phyloP scores from a whole-genome alignment of 1,284 basidiomycete species.

The Pascua sp. region DNA sequence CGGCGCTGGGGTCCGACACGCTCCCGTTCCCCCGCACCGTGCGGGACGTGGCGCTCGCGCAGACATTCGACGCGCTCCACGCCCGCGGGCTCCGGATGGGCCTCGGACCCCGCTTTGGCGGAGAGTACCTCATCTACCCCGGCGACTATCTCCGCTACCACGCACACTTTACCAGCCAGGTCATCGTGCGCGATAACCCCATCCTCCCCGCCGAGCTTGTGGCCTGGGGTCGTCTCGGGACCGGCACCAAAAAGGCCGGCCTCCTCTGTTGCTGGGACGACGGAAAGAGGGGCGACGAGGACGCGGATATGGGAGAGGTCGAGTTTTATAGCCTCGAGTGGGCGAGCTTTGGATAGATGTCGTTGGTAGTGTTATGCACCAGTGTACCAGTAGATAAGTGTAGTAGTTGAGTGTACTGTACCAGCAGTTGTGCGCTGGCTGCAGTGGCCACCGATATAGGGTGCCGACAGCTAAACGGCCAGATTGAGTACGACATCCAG shows the following conservation, averaged over 20 bases:
- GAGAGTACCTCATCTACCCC: constrained; percentile 93
- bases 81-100: constrained; percentile 52
- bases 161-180: constrained; percentile 88
- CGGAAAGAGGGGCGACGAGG: constrained; percentile 9
- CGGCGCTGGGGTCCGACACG: constrained; percentile 19
- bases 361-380: not conserved
- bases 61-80: constrained; percentile 32
- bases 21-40: constrained; percentile 31
- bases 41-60: constrained; percentile 32
- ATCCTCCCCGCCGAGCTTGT: constrained; percentile 87
- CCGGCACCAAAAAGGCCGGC: constrained; percentile 96
- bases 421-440: no score
- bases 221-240: constrained; percentile 90
- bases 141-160: constrained; percentile 96
- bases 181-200: constrained; percentile 60
- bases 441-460: no score
- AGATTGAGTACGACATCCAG: no score
- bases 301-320: constrained; percentile 53
- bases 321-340: constrained; percentile 83
- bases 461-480: no score
- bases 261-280: constrained; percentile 84
- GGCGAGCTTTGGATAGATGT: constrained; percentile 75
- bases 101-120: constrained; percentile 73
- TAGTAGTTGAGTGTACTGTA: no score
- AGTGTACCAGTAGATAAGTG: no score